Conservation (phyloP, 179 eudicot species). For the Beta macrorhiza region DNA sequence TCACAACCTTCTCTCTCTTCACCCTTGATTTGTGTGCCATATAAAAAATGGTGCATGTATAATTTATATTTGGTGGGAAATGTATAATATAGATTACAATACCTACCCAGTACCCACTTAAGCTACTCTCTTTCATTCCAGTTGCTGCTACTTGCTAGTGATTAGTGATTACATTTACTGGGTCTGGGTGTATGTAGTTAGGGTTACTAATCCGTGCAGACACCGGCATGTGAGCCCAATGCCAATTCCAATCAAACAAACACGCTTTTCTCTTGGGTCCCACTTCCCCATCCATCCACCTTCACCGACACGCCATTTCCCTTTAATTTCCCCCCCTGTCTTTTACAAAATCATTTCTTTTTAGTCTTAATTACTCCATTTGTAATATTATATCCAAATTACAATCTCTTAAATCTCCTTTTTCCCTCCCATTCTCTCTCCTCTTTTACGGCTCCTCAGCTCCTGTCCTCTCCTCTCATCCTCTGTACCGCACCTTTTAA, state of each 20-base stretch:
- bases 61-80: too few relatives aligned
- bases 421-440: slow-evolving; percentile 15
- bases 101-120: too few relatives aligned
- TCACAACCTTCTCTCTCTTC: too few relatives aligned
- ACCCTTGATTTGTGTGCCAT: too few relatives aligned
- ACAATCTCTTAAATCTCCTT: slow-evolving; percentile 9
- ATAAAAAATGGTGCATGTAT: too few relatives aligned
- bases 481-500: slow-evolving; percentile 20
- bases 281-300: slow-evolving; percentile 12
- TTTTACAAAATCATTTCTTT: neutral
- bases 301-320: slow-evolving; percentile 38
- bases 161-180: neutral
- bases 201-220: neutral
- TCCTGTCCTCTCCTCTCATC: neutral
- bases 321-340: neutral
- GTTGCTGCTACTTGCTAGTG: neutral
- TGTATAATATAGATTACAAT: too few relatives aligned
- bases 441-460: neutral
- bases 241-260: slow-evolving; percentile 13
- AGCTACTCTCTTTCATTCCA: too few relatives aligned
- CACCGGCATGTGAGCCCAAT: slow-evolving; percentile 30
- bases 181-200: neutral
- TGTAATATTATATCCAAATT: neutral
- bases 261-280: slow-evolving; percentile 17
- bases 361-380: neutral